Evolutionary conservation across 768 basidiomycete genomes (phyloP).

Genomic region (Hygrophorus pudorinus): DNA sequence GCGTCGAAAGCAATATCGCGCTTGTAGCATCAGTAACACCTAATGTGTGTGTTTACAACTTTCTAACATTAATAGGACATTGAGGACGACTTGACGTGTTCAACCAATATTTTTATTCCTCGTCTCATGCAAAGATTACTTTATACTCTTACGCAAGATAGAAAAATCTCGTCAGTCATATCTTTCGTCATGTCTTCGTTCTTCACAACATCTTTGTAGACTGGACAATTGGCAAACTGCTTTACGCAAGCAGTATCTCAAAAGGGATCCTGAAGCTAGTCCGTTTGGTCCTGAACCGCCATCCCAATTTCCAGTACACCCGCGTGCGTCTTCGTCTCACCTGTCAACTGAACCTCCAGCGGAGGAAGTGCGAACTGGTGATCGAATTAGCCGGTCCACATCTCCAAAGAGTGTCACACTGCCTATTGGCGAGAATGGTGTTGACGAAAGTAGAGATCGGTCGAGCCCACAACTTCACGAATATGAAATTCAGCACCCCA

Average conservation of each 20-base stretch:
- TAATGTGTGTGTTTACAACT: too few species aligned
- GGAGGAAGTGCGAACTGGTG: background rate
- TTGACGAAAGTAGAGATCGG: background rate
- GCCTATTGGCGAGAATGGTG: background rate
- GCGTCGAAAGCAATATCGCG: background rate
- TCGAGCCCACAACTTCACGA: background rate
- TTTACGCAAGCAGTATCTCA: slow-evolving; percentile 68
- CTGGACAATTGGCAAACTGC: slow-evolving; percentile 70
- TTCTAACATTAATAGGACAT: slow-evolving; percentile 43
- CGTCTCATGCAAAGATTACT: slow-evolving; percentile 70
- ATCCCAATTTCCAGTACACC: slow-evolving; percentile 16
- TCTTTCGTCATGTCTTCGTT: slow-evolving; percentile 10
- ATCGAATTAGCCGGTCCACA: background rate
- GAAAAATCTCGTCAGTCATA: slow-evolving; percentile 60
- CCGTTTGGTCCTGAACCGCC: slow-evolving; percentile 56
- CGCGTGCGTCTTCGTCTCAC: background rate
- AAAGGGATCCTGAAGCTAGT: slow-evolving; percentile 59
- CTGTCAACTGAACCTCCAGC: background rate
- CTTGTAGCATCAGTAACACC: background rate
- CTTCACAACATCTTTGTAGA: slow-evolving; percentile 25
- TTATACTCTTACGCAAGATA: slow-evolving; percentile 67
- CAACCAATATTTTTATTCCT: slow-evolving; percentile 50
- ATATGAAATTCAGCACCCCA: background rate
- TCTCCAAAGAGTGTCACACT: background rate
- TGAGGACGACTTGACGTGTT: slow-evolving; percentile 63